Conservation (phyloP, 768 basidiomycete genomes). For the Boletus eberwhitei region DNA sequence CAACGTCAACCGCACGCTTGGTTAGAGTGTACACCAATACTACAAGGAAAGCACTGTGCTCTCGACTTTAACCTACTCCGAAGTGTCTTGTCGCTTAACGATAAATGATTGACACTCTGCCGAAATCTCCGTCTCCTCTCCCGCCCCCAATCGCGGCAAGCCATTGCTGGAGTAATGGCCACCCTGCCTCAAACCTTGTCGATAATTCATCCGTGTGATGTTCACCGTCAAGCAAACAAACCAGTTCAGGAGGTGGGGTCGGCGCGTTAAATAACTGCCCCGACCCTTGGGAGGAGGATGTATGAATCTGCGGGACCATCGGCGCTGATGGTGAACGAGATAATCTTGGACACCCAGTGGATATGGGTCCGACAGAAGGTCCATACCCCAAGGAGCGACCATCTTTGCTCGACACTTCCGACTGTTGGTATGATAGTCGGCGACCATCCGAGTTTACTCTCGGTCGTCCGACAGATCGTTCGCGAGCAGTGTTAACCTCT, state of each 20-base stretch:
- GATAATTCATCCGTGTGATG: slow-evolving; percentile 92
- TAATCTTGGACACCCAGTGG: slow-evolving; percentile 45
- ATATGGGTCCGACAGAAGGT: slow-evolving; percentile 21
- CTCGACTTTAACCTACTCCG: background rate
- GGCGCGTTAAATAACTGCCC: slow-evolving; percentile 20
- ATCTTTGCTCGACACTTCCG: slow-evolving; percentile 22
- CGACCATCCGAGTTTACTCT: slow-evolving; percentile 32
- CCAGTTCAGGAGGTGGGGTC: slow-evolving; percentile 50
- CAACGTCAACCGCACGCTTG: slow-evolving; percentile 79
- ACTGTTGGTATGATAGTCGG: slow-evolving; percentile 23
- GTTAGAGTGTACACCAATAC: slow-evolving; percentile 34
- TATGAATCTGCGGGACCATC: slow-evolving; percentile 34
- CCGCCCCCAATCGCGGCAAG: slow-evolving; percentile 58
- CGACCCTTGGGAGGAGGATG: slow-evolving; percentile 23
- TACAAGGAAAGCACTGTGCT: background rate
- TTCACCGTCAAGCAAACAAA: slow-evolving; percentile 73
- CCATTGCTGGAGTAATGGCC: slow-evolving; percentile 79
- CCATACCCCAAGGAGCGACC: slow-evolving; percentile 24
- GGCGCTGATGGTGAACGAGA: slow-evolving; percentile 59
- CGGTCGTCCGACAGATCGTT: slow-evolving; percentile 21
- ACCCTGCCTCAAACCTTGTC: slow-evolving; percentile 76
- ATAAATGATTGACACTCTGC: slow-evolving; percentile 75
- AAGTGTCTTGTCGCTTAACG: slow-evolving; percentile 40
- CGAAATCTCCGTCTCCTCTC: slow-evolving; percentile 63
- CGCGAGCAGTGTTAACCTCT: slow-evolving; percentile 7